Conservation (phyloP, 306 rosid species). For the Canavalia ensiformis region DNA sequence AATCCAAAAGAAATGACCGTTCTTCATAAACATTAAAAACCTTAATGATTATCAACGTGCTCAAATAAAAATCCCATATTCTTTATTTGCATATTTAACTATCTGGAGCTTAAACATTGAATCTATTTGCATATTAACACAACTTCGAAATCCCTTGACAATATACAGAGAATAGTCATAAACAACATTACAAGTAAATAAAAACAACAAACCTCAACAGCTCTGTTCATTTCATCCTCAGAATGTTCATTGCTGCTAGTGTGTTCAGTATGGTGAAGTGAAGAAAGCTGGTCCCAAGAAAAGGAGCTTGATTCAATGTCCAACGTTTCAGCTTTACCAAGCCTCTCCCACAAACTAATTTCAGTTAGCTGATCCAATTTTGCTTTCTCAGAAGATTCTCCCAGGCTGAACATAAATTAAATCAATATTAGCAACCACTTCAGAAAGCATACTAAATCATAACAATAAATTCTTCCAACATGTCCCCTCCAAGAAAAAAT, state of each 20-base stretch:
- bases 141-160: neutral
- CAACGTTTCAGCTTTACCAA: constrained; percentile 82
- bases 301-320: constrained; percentile 78
- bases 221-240: constrained; percentile 83
- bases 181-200: constrained; percentile 6
- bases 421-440: constrained; percentile 31
- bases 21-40: neutral
- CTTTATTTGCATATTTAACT: neutral
- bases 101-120: neutral
- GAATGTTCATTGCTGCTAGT: constrained; percentile 73
- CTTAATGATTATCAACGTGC: neutral
- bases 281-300: constrained; percentile 82
- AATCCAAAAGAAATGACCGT: constrained; percentile 10
- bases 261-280: constrained; percentile 93
- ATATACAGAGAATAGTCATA: neutral
- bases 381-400: constrained; percentile 55
- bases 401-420: constrained; percentile 59
- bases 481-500: neutral
- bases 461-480: neutral
- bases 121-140: constrained; percentile 2
- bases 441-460: constrained; percentile 5
- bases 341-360: constrained; percentile 88
- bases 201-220: constrained; percentile 79
- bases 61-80: constrained; percentile 13
- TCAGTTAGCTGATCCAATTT: constrained; percentile 57